phyloP scores from a whole-genome alignment of 768 basidiomycete genomes.

The Sistotremastrum suecicum region DNA sequence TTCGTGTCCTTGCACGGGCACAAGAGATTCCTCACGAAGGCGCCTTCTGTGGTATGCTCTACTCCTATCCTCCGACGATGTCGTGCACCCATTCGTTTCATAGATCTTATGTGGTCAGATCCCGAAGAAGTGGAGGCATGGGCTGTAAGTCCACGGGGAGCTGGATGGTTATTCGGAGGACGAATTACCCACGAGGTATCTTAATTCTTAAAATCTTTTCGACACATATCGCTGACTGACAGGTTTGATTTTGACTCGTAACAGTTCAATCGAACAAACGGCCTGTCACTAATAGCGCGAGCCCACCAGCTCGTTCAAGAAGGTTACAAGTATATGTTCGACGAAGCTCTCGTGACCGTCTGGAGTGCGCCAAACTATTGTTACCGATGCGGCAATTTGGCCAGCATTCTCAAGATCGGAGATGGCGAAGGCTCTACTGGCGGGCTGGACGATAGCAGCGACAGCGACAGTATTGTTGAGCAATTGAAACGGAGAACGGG shows the following conservation, averaged over 20 bases:
- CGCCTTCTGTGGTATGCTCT: conserved; percentile 73
- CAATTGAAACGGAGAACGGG: not conserved
- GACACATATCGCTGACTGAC: not conserved
- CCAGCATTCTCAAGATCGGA: conserved; percentile 75
- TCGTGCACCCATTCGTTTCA: not conserved
- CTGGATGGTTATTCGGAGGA: conserved; percentile 89
- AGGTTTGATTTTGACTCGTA: not conserved
- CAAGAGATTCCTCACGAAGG: conserved; percentile 98
- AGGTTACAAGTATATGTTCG: conserved; percentile 96
- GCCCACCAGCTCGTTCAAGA: conserved; percentile 97
- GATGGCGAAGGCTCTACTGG: conserved; percentile 21
- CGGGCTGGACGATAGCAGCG: not conserved
- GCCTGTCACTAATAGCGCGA: conserved; percentile 75
- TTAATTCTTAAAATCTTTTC: conserved; percentile 1
- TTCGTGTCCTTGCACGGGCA: conserved; percentile 83
- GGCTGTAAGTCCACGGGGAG: conserved; percentile 93
- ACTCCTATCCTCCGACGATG: conserved; percentile 1
- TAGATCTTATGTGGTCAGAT: conserved; percentile 98
- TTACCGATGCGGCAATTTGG: conserved; percentile 78
- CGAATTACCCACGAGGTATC: conserved; percentile 72
- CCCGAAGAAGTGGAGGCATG: conserved; percentile 91
- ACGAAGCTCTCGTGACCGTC: conserved; percentile 80
- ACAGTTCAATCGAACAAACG: conserved; percentile 89
- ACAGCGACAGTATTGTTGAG: not conserved
- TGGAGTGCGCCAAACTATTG: conserved; percentile 91